A percentile compares a stretch with the other conserved stretches of the same genome.
Evolutionary conservation across 2,329 filamentous ascomycete genomes (phyloP).

Genomic region (Nigrospora sphaerica): DNA sequence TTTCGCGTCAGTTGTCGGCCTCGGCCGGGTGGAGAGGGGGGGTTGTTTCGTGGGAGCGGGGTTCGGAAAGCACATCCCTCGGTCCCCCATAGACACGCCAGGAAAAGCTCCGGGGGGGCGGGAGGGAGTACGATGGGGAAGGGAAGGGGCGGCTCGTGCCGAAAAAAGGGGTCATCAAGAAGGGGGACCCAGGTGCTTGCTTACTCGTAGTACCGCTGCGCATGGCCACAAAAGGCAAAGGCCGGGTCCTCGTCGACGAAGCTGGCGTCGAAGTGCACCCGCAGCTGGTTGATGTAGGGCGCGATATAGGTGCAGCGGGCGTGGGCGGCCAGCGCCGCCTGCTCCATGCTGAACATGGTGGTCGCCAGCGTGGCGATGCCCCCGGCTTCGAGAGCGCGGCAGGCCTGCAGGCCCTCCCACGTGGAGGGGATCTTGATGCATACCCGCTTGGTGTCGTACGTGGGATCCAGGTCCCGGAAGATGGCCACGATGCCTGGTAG

Average conservation of each 20-base stretch:
- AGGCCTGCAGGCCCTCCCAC: slow-evolving; percentile 57
- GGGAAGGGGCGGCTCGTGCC: too few relatives aligned
- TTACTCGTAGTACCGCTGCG: slow-evolving; percentile 43
- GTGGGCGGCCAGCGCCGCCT: slow-evolving; percentile 47
- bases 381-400: slow-evolving; percentile 40
- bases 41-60: too few relatives aligned
- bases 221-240: slow-evolving; percentile 40
- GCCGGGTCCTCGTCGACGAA: slow-evolving; percentile 41
- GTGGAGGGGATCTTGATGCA: slow-evolving; percentile 59
- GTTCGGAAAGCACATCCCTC: too few relatives aligned
- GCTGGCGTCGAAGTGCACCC: slow-evolving; percentile 50
- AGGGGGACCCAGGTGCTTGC: too few relatives aligned
- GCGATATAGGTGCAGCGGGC: slow-evolving; percentile 55
- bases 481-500: slow-evolving; percentile 42
- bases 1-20: too few relatives aligned
- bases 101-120: too few relatives aligned
- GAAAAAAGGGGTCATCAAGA: too few relatives aligned
- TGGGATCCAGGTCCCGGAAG: slow-evolving; percentile 34
- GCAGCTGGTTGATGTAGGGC: slow-evolving; percentile 59
- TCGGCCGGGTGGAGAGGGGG: too few relatives aligned
- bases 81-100: too few relatives aligned
- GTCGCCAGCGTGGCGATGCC: slow-evolving; percentile 56
- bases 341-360: slow-evolving; percentile 45
- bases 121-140: too few relatives aligned
- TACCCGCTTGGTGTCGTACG: slow-evolving; percentile 38